phyloP scores from a whole-genome alignment of 2,329 filamentous ascomycete genomes.

The Rutstroemia sp. region DNA sequence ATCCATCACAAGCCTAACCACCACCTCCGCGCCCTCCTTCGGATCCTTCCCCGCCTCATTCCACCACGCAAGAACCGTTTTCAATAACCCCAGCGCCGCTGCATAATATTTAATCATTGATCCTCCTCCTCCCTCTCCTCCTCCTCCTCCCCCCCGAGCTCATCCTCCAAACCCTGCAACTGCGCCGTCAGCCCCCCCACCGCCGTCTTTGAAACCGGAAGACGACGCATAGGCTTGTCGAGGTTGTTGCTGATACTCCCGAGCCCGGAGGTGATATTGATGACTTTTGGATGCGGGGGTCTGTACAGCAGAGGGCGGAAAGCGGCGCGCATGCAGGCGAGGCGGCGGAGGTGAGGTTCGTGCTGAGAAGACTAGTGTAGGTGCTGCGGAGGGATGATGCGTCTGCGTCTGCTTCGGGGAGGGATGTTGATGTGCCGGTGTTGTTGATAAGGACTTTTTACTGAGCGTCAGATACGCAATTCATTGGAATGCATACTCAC shows the following conservation, averaged over 20 bases:
- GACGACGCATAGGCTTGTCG: neutral
- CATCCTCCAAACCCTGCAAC: constrained; percentile 17
- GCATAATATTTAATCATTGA: constrained; percentile 17
- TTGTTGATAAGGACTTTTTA: neutral
- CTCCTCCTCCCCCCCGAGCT: no score
- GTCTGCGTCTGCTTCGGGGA: neutral
- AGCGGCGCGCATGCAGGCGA: constrained; percentile 31
- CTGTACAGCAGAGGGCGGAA: constrained; percentile 27
- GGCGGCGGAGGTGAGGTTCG: constrained; percentile 38
- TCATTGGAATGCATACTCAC: constrained; percentile 7
- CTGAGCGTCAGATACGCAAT: constrained; percentile 19
- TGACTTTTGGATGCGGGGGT: constrained; percentile 23
- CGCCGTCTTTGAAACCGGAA: constrained; percentile 7
- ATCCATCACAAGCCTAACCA: constrained; percentile 15
- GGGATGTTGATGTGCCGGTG: neutral
- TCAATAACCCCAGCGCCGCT: constrained; percentile 20
- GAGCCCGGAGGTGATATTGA: constrained; percentile 29
- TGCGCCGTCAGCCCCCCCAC: constrained; percentile 33
- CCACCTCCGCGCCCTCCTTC: constrained; percentile 23
- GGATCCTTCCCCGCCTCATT: constrained; percentile 16
- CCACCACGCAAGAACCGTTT: constrained; percentile 24
- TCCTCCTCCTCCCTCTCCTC: no score
- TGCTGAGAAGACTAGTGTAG: constrained; percentile 24
- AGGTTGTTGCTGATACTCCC: neutral
- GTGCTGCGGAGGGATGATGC: neutral